Base-by-base conservation (phyloP, 108 stramenopile species). In the Parietichytrium sp. region DNA sequence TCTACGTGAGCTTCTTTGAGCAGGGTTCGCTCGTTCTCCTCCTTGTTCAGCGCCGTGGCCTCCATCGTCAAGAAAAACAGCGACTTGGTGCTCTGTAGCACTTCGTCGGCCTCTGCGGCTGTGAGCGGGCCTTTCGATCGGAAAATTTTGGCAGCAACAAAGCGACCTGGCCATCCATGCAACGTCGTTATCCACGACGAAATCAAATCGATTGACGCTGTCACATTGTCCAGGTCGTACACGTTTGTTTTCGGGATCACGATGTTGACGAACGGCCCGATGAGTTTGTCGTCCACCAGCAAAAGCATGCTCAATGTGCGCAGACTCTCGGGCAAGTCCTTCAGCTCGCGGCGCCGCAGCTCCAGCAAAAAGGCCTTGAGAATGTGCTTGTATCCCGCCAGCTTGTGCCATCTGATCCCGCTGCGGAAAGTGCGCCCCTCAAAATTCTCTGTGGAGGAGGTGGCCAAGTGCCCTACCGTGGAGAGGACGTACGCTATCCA, bases 371-470 rank as follows among this genome's bases (percentile, higher is more conserved):
- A 72, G 15, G 61, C 61, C 42, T 72, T 72, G 13, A 72, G 33
- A 2, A 72, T 72, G 23, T 72, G 61, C 61, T 72, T 72, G 61
- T 72, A 72, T 7, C 61, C 61, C 1, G 61, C 38, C 36, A 72
- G 36, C 36, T 72, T 72, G 42, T 72, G 61, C 61, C 61, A 72
- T 13, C 61, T 33, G 61, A 72, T 72, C 38, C 61, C 61, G 33
- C 61, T 72, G 38, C 45, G 36, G 42, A 72, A 72, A 15, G 20
- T 72, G 42, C 61, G 61, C 15, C 61, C 61, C 42, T 72, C 61
- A 27, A 72, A 72, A 38, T 72, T 72, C 61, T 72, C 61, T 12
- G 61, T 72, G 8, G 61, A 72, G 23, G 36, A 42, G n/a, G 61
- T 72, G 38, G 61, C 61, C 61, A 72, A 20, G 33, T 45, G 38